A percentile compares a stretch with the other conserved stretches of the same genome.
These are phyloP conservation scores for Erodium moschatum DNA, from an alignment of 441 rosid species.

Conservation along the genomic window DNA sequence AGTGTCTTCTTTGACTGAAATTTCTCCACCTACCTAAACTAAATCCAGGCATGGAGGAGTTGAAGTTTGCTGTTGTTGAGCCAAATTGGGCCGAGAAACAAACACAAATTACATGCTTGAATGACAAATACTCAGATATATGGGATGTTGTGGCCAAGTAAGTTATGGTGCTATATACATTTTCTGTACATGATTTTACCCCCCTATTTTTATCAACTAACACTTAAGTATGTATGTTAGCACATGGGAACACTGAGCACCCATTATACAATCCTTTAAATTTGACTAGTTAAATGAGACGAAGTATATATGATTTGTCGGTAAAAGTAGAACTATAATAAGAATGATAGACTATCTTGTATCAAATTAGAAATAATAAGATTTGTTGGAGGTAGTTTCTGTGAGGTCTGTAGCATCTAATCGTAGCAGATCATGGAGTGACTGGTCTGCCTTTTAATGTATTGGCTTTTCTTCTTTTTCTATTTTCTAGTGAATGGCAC, in stretches of 20 bases:
- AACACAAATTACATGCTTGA: conserved; percentile 50
- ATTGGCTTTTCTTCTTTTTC: not conserved
- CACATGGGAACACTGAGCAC: too few species aligned
- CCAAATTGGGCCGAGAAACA: conserved; percentile 60
- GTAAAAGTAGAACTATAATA: not conserved
- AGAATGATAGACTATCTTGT: not conserved
- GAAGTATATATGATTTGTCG: not conserved
- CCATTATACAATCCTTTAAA: too few species aligned
- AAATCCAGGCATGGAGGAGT: conserved; percentile 59
- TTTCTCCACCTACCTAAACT: conserved; percentile 17
- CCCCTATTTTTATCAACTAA: too few species aligned
- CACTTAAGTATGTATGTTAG: not conserved
- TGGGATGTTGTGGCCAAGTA: conserved; percentile 49
- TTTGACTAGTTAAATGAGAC: not conserved
- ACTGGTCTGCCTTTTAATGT: not conserved
- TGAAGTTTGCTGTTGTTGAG: conserved; percentile 56
- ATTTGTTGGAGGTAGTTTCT: conserved; percentile 3
- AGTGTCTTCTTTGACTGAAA: conserved; percentile 18
- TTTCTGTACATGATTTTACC: too few species aligned
- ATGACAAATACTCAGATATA: conserved; percentile 51
- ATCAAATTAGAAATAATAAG: not conserved
- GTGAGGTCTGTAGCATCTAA: not conserved
- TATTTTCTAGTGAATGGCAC: not conserved
- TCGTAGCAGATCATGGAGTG: not conserved
- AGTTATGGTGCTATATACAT: conserved; percentile 28